Base-by-base conservation (phyloP, 2,329 filamentous ascomycete genomes). In the Reticulascus tulasneorum region DNA sequence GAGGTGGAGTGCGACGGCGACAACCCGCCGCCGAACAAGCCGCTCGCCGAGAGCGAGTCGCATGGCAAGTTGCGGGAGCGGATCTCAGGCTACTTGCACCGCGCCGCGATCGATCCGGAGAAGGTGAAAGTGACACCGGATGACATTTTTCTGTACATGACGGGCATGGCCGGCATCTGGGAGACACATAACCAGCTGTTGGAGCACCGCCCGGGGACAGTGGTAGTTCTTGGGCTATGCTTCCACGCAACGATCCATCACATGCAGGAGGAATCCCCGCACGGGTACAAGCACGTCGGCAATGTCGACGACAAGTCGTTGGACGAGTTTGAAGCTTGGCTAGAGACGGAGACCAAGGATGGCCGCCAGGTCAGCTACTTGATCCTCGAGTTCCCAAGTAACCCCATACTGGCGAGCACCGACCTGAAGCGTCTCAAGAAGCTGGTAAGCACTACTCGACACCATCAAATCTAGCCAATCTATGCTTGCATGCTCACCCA, bases 131-230 rank as follows among this genome's bases (percentile, higher is more conserved):
- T 58, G 2, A 35, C n/a, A 1, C 37, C 45, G 5, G 55, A 57
- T 4, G 72, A 79, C 41, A 64, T 79, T 2, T 75, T 63, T 32
- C 55, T 79, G 15, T 77, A 71, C 47, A 64, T 66, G 6, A 70
- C 70, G 1, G 75, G 75, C 18, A 79, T 79, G 73, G 66, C 66
- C 1, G 62, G 66, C 18, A 66, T 79, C 9, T 71, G 65, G 36
- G 53, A 63, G 17, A 42, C 62, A 2, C 67, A 67, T 23, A 56
- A 58, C 25, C 53, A 59, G 3, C 47, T 75, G 9, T 40, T 56
- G 3, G 47, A 52, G 18, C 47, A 59, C 20, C 55, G 60, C 2
- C 52, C 58, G 0, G 50, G 57, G 4, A 59, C 55, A 22, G 56
- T 63, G 6, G 61, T 69, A 7, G 53, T 71, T 10, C 59, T 78